A percentile compares a stretch with the other conserved stretches of the same genome.
phyloP scores from a whole-genome alignment of 352 stramenopile genomes.

The Pythium oligandrum region DNA sequence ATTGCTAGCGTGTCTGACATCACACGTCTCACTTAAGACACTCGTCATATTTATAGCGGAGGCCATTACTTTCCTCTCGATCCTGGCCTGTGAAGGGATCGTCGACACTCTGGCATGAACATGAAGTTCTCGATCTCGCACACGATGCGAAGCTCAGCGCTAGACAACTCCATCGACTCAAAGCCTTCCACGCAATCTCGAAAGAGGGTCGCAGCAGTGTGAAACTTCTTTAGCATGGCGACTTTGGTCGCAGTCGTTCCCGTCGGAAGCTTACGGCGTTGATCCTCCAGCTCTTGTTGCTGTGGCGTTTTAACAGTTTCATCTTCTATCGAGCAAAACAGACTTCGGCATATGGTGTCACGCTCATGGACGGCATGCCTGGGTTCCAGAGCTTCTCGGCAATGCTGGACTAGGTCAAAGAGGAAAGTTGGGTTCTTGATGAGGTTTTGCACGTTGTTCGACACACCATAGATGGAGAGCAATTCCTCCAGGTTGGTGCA shows the following conservation, averaged over 20 bases:
- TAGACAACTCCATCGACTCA: slow-evolving; percentile 40
- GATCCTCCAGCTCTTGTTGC: slow-evolving; percentile 53
- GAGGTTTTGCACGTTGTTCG: slow-evolving; percentile 1
- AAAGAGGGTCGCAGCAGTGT: slow-evolving; percentile 19
- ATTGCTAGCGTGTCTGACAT: no score
- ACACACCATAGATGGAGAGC: neutral
- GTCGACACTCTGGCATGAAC: slow-evolving; percentile 4
- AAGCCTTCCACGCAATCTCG: slow-evolving; percentile 28
- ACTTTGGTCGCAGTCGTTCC: slow-evolving; percentile 31
- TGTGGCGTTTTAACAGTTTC: slow-evolving; percentile 47
- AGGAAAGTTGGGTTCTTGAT: slow-evolving; percentile 25
- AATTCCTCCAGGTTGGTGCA: slow-evolving; percentile 6
- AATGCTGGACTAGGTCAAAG: slow-evolving; percentile 19
- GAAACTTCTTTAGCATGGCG: slow-evolving; percentile 16
- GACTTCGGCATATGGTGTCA: slow-evolving; percentile 35
- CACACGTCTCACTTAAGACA: no score
- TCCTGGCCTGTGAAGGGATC: neutral
- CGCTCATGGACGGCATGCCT: slow-evolving; percentile 38
- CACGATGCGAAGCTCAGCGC: slow-evolving; percentile 26
- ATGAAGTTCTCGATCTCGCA: slow-evolving; percentile 52
- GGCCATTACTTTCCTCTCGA: no score
- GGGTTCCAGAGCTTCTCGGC: slow-evolving; percentile 28
- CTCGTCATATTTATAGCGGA: no score
- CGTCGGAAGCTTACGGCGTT: slow-evolving; percentile 30
- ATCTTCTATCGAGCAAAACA: slow-evolving; percentile 55